Evolutionary conservation across 805 yeast species (phyloP), one percentile per base, ranked within the genome.

Genomic region (Cephaloascus fragrans): DNA sequence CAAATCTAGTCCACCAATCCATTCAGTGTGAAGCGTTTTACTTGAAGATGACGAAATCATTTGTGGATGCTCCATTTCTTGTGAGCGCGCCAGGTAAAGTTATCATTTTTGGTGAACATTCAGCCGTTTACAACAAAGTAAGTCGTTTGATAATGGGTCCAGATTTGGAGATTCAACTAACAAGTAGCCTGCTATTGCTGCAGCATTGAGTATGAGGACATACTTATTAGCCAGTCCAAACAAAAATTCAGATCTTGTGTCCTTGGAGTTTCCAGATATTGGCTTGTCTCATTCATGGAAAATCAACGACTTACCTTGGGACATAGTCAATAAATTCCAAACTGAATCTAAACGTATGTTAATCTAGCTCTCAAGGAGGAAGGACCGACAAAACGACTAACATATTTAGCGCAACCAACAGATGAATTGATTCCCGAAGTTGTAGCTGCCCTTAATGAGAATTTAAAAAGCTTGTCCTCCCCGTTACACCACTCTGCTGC

Each of bases 21-120:
- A n/a, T n/a, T n/a, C n/a, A n/a, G n/a, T n/a, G n/a, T n/a, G n/a
- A n/a, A n/a, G n/a, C n/a, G n/a, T n/a, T n/a, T n/a, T n/a, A n/a
- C n/a, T n/a, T n/a, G n/a, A n/a, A n/a, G n/a, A n/a, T n/a, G n/a
- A n/a, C n/a, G n/a, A n/a, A n/a, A n/a, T n/a, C n/a, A n/a, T n/a
- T n/a, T n/a, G 28, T 23, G 10, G 12, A 12, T 23, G 41, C 38
- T 15, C 83, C 87, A 16, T 86, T 89, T 56, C 60, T 77, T 37
- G 85, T 87, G 2, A 84, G 96, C 39, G 93, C 98, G 1, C 98
- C 98, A 0, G 98, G 98, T 3, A 93, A 93, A 53, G 95, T 88
- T 35, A 93, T 93, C 49, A 69, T 93, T 28, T 93, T 89, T 57
- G 98, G 98, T 18, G 98, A 93, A 55, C 98, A 93, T 53, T 84